Base-by-base conservation (phyloP, 2,329 filamentous ascomycete genomes). In the Aspergillus sp. region DNA sequence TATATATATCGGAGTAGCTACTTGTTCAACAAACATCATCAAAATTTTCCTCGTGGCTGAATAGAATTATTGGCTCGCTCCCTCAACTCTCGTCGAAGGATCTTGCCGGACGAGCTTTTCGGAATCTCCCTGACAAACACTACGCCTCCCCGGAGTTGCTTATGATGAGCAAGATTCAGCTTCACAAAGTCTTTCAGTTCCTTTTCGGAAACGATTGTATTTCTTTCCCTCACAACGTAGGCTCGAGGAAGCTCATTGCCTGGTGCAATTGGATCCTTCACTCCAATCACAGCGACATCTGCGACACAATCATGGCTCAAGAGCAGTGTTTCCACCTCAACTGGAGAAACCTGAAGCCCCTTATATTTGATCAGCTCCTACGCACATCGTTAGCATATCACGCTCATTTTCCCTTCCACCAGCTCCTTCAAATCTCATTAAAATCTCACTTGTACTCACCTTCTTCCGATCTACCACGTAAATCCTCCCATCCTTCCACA, bases 341-440 rank as follows among this genome's bases (percentile, higher is more conserved):
- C 62, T 1, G 62, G 62, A 11, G 62, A 64, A 18, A 64, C 62
- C 51, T 64, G 60, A 29, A 64, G 55, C 11, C 60, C 62, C n/a
- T 64, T 64, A 47, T 64, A 64, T 29, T 64, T 62, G 45, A 64
- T 64, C 22, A 64, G 57, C 46, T 64, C 62, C 62, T 64, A 42
- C 7, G 32, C 11, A 36, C 32, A 11, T 14, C 9, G 3, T 12
- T 2, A 31, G 14, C 46, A 16, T 55, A 29, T 16, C 9, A 32
- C 31, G 18, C n/a, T 7, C 31, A 29, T 31, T 9, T 4, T 16
- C 14, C 12, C 22, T 26, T 11, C 39, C 2, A 10, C 22, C 4
- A 20, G 3, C 1, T 10, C 10, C 9, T 29, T 29, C 26, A 29
- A 29, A 29, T 29, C 26, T 29, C 2, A 29, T 9, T 9, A 7